phyloP scores from a whole-genome alignment of 2,329 filamentous ascomycete species.

The Diaporthe longicolla region DNA sequence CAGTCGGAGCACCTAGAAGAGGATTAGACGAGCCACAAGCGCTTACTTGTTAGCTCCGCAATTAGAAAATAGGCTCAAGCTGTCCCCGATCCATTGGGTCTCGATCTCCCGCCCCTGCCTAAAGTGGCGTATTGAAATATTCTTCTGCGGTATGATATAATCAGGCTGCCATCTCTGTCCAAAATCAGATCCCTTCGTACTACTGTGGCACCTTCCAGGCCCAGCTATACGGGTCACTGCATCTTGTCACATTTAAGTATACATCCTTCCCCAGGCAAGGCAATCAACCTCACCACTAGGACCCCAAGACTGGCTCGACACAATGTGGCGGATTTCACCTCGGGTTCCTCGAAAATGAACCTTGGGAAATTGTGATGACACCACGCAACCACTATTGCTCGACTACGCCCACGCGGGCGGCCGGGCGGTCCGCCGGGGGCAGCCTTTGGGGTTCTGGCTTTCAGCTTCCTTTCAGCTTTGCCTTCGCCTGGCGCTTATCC shows the following conservation, averaged over 20 bases:
- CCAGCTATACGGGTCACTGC: background rate
- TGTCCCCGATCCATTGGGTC: conserved; percentile 8
- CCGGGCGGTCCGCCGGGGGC: background rate
- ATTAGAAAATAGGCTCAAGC: conserved; percentile 20
- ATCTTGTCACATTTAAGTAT: background rate
- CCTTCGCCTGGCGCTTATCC: background rate
- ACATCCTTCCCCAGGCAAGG: background rate
- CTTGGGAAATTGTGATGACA: background rate
- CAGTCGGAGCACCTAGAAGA: background rate
- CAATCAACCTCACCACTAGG: background rate
- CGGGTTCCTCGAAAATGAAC: background rate
- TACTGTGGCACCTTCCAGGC: background rate
- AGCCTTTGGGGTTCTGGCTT: background rate
- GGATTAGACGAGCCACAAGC: conserved; percentile 27
- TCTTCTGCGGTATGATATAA: background rate
- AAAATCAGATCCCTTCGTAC: background rate
- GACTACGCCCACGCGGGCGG: too few species aligned
- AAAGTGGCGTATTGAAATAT: conserved; percentile 21
- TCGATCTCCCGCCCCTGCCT: background rate
- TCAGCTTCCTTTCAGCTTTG: background rate
- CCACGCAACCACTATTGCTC: background rate
- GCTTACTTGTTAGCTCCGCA: conserved; percentile 13
- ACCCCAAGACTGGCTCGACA: background rate
- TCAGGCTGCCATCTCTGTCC: conserved; percentile 13
- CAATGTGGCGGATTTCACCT: background rate